Evolutionary conservation across 1,139 yeast species (phyloP).

Genomic region (Geotrichum siamense): DNA sequence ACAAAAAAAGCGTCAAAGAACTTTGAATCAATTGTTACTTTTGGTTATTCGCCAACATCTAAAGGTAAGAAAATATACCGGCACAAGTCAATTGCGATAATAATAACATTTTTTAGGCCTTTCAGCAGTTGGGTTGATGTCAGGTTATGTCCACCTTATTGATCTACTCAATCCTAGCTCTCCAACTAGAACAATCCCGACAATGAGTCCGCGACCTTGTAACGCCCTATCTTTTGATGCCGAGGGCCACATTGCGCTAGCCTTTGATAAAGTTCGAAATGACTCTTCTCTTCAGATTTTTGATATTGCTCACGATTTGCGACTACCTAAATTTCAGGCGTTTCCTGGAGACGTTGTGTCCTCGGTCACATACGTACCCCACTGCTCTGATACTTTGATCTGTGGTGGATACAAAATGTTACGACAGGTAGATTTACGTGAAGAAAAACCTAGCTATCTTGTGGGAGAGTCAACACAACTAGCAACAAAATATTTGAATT

Average conservation of each 20-base stretch:
- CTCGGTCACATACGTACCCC: slow-evolving; percentile 61
- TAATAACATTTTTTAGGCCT: slow-evolving; percentile 28
- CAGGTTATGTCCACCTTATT: slow-evolving; percentile 59
- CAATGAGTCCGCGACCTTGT: slow-evolving; percentile 68
- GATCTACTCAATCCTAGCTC: slow-evolving; percentile 43
- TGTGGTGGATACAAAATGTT: slow-evolving; percentile 75
- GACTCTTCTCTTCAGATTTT: slow-evolving; percentile 75
- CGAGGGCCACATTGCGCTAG: slow-evolving; percentile 63
- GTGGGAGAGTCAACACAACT: slow-evolving; percentile 47
- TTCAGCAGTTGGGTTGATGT: slow-evolving; percentile 65
- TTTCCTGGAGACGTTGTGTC: slow-evolving; percentile 70
- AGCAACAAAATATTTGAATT: slow-evolving; percentile 67
- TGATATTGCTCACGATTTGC: slow-evolving; percentile 52
- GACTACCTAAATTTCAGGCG: slow-evolving; percentile 10
- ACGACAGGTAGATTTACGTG: slow-evolving; percentile 69
- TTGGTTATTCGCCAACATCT: slow-evolving; percentile 52
- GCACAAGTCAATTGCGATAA: background rate
- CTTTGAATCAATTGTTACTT: slow-evolving; percentile 64
- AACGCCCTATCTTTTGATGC: slow-evolving; percentile 65
- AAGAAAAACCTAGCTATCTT: slow-evolving; percentile 44
- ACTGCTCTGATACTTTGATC: slow-evolving; percentile 48
- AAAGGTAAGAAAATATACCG: slow-evolving; percentile 40
- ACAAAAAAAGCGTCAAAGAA: slow-evolving; percentile 43
- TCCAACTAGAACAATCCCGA: slow-evolving; percentile 45
- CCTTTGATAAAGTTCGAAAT: slow-evolving; percentile 72